These are phyloP conservation scores for Remersonia thermophila DNA, from an alignment of 2,329 filamentous ascomycete species.

Conservation along the genomic window DNA sequence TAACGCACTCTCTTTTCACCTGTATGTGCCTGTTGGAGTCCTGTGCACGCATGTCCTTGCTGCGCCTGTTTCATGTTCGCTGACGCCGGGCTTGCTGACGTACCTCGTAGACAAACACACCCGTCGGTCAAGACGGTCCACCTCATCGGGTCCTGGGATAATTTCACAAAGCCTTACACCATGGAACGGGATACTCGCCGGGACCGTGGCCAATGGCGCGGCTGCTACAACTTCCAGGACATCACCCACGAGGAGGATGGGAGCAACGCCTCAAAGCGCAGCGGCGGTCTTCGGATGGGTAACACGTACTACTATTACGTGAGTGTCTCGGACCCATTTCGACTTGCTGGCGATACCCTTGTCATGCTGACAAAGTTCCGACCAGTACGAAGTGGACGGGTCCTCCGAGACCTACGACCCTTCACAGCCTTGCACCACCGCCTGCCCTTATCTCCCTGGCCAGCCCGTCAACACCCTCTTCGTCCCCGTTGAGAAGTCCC, in stretches of 20 bases:
- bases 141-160: conserved; percentile 89
- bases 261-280: conserved; percentile 43
- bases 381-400: conserved; percentile 71
- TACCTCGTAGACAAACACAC: conserved; percentile 40
- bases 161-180: conserved; percentile 65
- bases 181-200: conserved; percentile 72
- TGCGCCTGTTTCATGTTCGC: not conserved
- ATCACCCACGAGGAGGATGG: conserved; percentile 69
- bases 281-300: conserved; percentile 81
- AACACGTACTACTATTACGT: conserved; percentile 94
- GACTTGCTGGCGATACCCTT: conserved; percentile 10
- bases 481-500: conserved; percentile 57
- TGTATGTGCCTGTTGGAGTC: not conserved
- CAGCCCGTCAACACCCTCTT: conserved; percentile 77
- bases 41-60: not conserved
- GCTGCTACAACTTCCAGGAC: conserved; percentile 75
- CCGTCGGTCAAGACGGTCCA: conserved; percentile 57
- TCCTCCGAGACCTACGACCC: conserved; percentile 66
- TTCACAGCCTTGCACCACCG: conserved; percentile 57
- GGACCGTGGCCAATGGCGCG: conserved; percentile 68
- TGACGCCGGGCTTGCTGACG: conserved; percentile 2
- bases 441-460: conserved; percentile 77
- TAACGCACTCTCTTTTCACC: not conserved
- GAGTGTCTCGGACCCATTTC: conserved; percentile 26
- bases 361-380: conserved; percentile 17